Base-by-base conservation (phyloP, 2,329 filamentous ascomycete genomes). In the Stagonosporopsis tanaceti region DNA sequence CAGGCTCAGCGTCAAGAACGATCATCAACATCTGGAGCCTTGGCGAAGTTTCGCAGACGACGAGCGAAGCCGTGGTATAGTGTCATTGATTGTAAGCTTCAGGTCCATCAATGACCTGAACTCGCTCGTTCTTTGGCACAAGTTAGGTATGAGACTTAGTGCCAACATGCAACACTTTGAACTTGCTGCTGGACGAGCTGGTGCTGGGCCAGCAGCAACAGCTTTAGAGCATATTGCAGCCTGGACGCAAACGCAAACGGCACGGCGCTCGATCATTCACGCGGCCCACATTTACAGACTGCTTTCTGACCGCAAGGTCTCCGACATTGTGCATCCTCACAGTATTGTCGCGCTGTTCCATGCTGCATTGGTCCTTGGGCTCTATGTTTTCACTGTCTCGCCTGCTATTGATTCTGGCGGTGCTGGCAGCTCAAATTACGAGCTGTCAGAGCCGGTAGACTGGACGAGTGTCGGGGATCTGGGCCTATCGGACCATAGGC, bases 131-230 rank as follows among this genome's bases (percentile, higher is more conserved):
- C 77, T 83, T 35, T 85, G 82, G 82, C 82, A 85, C 60, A 79
- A 80, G 40, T 79, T 83, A 50, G 83, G 80, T 61, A 82, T 84
- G 77, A 79, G 78, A 61, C 75, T 84, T 2, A 80, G 81, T 0
- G 78, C 82, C 3, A 82, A 84, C 53, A 78, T 82, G 8, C 80
- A 81, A 45, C 79, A 83, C 27, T 84, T 85, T 53, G 81, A 84
- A 53, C 70, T 83, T 15, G 82, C 81, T 5, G 82, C 82, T 11
- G 82, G 82, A 5, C 80, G 81, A 37, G 73, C 77, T 3, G 82
- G 82, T 3, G 77, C 82, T 0, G 72, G 61, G 2, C 78, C 80
- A 14, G 82, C 81, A 6, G 76, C 77, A 4, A 78, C 79, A 41
- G 81, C 82, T 1, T 72, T 84, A 0, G 78, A 82, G 55, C 80